Evolutionary conservation across 139 green algal genomes (phyloP), one percentile per base, ranked within the genome.

Genomic region (Chlorella vulgaris): DNA sequence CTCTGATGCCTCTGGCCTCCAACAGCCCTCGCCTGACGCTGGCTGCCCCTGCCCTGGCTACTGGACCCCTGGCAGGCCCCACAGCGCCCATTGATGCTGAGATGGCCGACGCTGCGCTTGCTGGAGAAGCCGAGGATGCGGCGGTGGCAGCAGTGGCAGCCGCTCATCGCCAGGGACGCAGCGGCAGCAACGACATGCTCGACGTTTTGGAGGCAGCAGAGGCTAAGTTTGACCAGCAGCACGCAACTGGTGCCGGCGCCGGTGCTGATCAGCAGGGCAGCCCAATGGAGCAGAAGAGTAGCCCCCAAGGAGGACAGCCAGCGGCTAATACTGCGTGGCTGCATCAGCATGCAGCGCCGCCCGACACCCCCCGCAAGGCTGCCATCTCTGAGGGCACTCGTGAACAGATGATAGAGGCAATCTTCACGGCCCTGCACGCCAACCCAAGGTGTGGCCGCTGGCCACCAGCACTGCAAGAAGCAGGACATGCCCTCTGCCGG

Each of bases 171-270:
- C 33, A 53, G 35, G 73, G 28, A 24, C 33, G 8, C 28, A 43
- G n/a, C 31, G 28, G 47, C 73, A 77, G 36, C 19, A 33, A 28
- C 2, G 70, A 28, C 7, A 81, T 85, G 50, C 21, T 85, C 35
- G 81, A 85, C 19, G 81, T 38, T 0, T 53, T 85, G 70, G 81
- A 81, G 51, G 74, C 58, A 15, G 81, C 69, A 73, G 65, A 81
- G 58, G 31, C n/a, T 4, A 55, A 33, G 0, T 83, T 61, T 58
- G 65, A 83, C 47, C n/a, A 19, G 50, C n/a, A 43, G 35, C 28
- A 76, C 8, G 33, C 36, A 6, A 47, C 50, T 4, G 47, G 4
- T 6, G 29, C n/a, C 62, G 28, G 62, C 26, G 21, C 18, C n/a
- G 29, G 62, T 13, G n/a, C 6, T 69, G 21, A n/a, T n/a, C n/a